Percentiles rank a stretch among this genome's conserved stretches.
phyloP scores from a whole-genome alignment of 1,284 basidiomycete species.

The Fomitopsis pinicola region DNA sequence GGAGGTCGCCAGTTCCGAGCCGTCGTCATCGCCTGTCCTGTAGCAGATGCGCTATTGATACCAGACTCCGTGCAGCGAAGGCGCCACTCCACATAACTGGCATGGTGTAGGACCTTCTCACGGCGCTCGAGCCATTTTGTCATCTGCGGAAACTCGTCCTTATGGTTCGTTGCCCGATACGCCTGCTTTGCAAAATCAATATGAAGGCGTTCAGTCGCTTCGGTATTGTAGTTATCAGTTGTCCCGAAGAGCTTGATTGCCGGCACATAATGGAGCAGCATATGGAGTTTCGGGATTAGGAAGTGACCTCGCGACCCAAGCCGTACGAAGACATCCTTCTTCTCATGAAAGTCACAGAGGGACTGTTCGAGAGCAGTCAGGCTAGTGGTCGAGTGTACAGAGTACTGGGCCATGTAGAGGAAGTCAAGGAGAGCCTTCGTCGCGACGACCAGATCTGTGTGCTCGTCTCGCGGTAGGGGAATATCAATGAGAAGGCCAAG shows the following conservation, averaged over 20 bases:
- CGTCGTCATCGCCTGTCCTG: too few relatives aligned
- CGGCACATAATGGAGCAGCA: constrained; percentile 17
- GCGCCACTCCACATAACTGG: constrained; percentile 1
- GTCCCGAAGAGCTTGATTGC: constrained; percentile 17
- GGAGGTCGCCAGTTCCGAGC: not conserved
- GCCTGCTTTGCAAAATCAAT: constrained; percentile 27
- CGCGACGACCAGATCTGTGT: constrained; percentile 2
- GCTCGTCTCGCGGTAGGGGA: not conserved
- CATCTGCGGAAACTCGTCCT: constrained; percentile 32
- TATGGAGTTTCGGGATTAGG: constrained; percentile 27
- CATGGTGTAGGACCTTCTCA: constrained; percentile 3
- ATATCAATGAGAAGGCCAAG: constrained; percentile 7
- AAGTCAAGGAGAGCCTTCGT: constrained; percentile 15
- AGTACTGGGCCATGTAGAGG: constrained; percentile 18
- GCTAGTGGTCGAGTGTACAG: constrained; percentile 13
- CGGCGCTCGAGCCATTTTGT: constrained; percentile 27
- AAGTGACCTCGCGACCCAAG: constrained; percentile 22
- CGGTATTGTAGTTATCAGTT: constrained; percentile 23
- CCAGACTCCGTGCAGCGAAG: not conserved
- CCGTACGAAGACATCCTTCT: constrained; percentile 23
- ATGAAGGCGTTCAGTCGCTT: constrained; percentile 24
- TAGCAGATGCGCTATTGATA: too few relatives aligned
- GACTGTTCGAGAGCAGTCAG: constrained; percentile 17
- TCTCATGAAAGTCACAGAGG: constrained; percentile 21
- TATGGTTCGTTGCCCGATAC: constrained; percentile 27